Conservation (phyloP, 805 yeast species). For the Candida sithepensis region DNA sequence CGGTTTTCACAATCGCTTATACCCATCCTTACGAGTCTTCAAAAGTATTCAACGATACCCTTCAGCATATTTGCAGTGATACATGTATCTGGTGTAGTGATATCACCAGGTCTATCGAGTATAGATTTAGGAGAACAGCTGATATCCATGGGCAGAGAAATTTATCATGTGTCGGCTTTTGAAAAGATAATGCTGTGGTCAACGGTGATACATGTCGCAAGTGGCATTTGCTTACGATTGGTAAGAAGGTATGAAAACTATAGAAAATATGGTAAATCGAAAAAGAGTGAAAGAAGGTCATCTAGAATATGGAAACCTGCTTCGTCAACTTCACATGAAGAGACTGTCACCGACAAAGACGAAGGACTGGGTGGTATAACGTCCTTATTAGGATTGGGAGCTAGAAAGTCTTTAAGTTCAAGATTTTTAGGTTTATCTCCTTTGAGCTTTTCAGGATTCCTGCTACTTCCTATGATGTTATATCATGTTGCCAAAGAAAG, state of each 20-base stretch:
- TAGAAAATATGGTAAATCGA: slow-evolving; percentile 22
- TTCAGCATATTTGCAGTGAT: slow-evolving; percentile 54
- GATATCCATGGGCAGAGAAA: slow-evolving; percentile 54
- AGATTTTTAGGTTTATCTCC: slow-evolving; percentile 51
- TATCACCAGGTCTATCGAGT: slow-evolving; percentile 49
- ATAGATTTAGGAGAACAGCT: slow-evolving; percentile 45
- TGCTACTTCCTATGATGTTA: slow-evolving; percentile 40
- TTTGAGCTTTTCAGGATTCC: slow-evolving; percentile 55
- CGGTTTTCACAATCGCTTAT: slow-evolving; percentile 6
- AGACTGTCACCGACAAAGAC: slow-evolving; percentile 32
- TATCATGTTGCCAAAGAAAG: slow-evolving; percentile 50
- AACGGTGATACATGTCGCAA: slow-evolving; percentile 42
- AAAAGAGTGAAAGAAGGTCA: slow-evolving; percentile 7
- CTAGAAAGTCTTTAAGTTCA: slow-evolving; percentile 42
- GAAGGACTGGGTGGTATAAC: slow-evolving; percentile 63
- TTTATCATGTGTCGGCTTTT: slow-evolving; percentile 53
- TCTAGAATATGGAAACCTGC: slow-evolving; percentile 1
- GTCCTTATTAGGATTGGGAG: slow-evolving; percentile 53
- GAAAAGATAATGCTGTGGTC: slow-evolving; percentile 51
- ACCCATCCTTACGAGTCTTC: slow-evolving; percentile 31
- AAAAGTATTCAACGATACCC: slow-evolving; percentile 59
- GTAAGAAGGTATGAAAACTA: slow-evolving; percentile 32
- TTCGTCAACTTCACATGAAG: slow-evolving; percentile 17
- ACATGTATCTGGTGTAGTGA: slow-evolving; percentile 52
- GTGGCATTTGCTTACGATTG: slow-evolving; percentile 48